These are phyloP conservation scores for Paratrypanosoma confusum DNA, from an alignment of 208 protist species.

Conservation along the genomic window DNA sequence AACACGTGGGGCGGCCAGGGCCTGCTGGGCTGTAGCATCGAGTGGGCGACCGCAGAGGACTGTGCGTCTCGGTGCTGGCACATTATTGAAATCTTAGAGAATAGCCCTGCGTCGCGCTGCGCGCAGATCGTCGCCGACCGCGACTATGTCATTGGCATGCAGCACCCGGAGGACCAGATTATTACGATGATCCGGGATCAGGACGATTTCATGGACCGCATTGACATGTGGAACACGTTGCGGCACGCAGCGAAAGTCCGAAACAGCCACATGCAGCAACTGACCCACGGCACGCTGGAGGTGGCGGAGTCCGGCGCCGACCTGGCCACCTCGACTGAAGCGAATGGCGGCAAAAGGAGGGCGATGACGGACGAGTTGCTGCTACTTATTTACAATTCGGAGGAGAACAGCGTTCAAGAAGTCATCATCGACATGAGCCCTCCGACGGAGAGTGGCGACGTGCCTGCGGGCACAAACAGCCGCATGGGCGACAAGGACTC, in stretches of 20 bases:
- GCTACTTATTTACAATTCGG: constrained; percentile 65
- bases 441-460: constrained; percentile 59
- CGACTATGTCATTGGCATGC: constrained; percentile 84
- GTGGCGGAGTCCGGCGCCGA: not conserved
- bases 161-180: constrained; percentile 36
- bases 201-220: constrained; percentile 48
- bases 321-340: not conserved
- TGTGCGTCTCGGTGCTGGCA: constrained; percentile 37
- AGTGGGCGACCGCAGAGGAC: constrained; percentile 41
- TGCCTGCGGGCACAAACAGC: constrained; percentile 25
- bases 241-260: constrained; percentile 26
- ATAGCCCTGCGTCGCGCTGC: constrained; percentile 33
- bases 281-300: constrained; percentile 6
- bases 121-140: constrained; percentile 30
- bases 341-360: too few relatives aligned
- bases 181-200: constrained; percentile 52
- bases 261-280: constrained; percentile 20
- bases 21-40: constrained; percentile 74
- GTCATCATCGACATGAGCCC: constrained; percentile 55
- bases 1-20: constrained; percentile 32
- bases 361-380: constrained; percentile 33
- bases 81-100: constrained; percentile 47
- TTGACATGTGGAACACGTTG: constrained; percentile 48
- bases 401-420: constrained; percentile 54
- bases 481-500: not conserved